A percentile compares a stretch with the other conserved stretches of the same genome.
Evolutionary conservation across 495 filamentous ascomycete species (phyloP).

Genomic region (Tuber umbilicatum): DNA sequence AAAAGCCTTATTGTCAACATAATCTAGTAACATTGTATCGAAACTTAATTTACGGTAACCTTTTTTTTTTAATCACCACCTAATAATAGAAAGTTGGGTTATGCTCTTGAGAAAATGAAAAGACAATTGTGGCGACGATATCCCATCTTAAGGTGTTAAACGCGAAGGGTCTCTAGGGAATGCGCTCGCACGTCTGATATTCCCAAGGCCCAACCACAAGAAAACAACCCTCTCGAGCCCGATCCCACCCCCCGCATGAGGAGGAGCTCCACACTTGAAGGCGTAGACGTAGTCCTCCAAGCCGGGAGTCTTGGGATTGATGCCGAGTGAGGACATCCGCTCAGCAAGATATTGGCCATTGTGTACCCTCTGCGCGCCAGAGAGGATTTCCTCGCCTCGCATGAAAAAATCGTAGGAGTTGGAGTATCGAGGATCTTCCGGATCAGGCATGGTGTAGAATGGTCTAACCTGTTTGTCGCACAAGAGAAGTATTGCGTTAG

Average conservation of each 20-base stretch:
- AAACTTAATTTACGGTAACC: not conserved
- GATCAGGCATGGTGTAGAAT: slow-evolving; percentile 91
- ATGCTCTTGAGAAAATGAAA: not conserved
- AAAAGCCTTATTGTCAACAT: not conserved
- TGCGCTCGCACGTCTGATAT: slow-evolving; percentile 79
- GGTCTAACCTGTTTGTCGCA: slow-evolving; percentile 49
- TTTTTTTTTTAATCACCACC: not conserved
- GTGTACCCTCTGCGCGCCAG: slow-evolving; percentile 87
- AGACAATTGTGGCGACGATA: not conserved
- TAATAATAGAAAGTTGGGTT: not conserved
- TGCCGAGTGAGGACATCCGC: slow-evolving; percentile 66
- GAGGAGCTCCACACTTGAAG: slow-evolving; percentile 81
- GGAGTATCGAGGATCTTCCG: slow-evolving; percentile 62
- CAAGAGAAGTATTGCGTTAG: not conserved
- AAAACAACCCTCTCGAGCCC: slow-evolving; percentile 83
- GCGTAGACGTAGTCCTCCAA: slow-evolving; percentile 86
- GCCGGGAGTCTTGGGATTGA: slow-evolving; percentile 57
- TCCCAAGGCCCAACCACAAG: slow-evolving; percentile 73
- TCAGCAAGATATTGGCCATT: slow-evolving; percentile 65
- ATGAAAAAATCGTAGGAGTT: slow-evolving; percentile 97
- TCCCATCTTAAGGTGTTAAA: slow-evolving; percentile 35
- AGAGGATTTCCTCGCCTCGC: slow-evolving; percentile 86
- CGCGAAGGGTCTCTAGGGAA: slow-evolving; percentile 80
- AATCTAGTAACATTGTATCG: not conserved
- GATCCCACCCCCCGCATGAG: slow-evolving; percentile 84